phyloP scores from a whole-genome alignment of 352 stramenopile genomes.

The Phytophthora pini region DNA sequence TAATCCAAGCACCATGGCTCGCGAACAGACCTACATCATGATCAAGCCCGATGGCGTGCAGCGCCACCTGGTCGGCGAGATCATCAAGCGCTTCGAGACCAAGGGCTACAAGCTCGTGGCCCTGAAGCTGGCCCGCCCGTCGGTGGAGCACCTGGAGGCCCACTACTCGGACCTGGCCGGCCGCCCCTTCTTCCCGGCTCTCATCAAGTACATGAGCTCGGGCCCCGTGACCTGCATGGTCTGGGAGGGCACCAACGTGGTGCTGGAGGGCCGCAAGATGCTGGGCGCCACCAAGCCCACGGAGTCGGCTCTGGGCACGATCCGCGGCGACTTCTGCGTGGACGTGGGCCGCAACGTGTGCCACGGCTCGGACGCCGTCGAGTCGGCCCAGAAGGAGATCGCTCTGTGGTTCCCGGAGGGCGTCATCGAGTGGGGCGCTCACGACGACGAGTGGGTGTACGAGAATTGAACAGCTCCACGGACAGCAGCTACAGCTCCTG shows the following conservation, averaged over 20 bases:
- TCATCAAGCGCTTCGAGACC: conserved; percentile 96
- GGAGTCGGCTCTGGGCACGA: conserved; percentile 91
- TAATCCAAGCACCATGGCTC: conserved; percentile 68
- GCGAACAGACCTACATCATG: conserved; percentile 96
- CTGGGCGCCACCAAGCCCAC: conserved; percentile 95
- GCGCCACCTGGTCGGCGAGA: conserved; percentile 93
- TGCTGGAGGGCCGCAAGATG: conserved; percentile 95
- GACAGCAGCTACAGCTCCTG: background rate
- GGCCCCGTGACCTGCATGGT: conserved; percentile 97
- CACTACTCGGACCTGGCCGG: conserved; percentile 94
- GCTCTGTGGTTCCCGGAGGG: conserved; percentile 97
- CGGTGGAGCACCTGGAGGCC: conserved; percentile 89
- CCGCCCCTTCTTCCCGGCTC: conserved; percentile 93
- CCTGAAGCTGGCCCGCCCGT: conserved; percentile 94
- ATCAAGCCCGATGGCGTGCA: conserved; percentile 96
- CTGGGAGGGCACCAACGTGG: conserved; percentile 94
- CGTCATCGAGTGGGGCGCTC: conserved; percentile 91
- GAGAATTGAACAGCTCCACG: conserved; percentile 78
- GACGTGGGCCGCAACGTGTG: conserved; percentile 92
- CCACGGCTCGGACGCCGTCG: conserved; percentile 96
- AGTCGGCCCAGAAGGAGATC: conserved; percentile 98
- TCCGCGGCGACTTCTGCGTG: conserved; percentile 95
- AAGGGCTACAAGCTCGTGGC: conserved; percentile 96
- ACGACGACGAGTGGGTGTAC: conserved; percentile 96
- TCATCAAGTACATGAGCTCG: conserved; percentile 93